Conservation (phyloP, 2,329 filamentous ascomycete species). For the Sporothrix brasiliensis region DNA sequence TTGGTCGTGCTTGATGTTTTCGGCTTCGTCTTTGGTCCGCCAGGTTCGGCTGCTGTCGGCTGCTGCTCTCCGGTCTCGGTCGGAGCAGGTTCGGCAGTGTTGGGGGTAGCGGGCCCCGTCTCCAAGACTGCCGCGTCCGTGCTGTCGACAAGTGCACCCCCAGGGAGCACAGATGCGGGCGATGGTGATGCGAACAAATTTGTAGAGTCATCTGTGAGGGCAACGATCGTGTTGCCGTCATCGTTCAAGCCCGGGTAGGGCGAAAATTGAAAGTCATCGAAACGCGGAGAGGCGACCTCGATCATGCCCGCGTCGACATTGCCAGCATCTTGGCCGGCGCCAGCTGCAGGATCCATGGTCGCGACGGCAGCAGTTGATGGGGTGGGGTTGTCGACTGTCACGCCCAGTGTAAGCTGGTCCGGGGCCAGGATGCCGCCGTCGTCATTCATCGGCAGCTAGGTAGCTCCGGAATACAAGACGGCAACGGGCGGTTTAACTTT, state of each 20-base stretch:
- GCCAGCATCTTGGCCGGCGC: slow-evolving; percentile 16
- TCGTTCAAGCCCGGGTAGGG: slow-evolving; percentile 50
- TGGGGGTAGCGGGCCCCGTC: slow-evolving; percentile 35
- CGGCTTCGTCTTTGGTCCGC: slow-evolving; percentile 3
- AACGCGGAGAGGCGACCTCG: slow-evolving; percentile 49
- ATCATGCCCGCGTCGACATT: slow-evolving; percentile 45
- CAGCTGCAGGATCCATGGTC: not conserved
- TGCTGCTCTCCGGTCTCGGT: slow-evolving; percentile 40
- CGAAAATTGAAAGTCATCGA: slow-evolving; percentile 58
- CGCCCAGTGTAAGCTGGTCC: slow-evolving; percentile 29
- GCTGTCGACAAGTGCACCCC: not conserved
- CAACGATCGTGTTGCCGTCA: slow-evolving; percentile 47
- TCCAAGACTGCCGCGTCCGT: not conserved
- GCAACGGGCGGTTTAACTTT: slow-evolving; percentile 41
- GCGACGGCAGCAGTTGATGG: not conserved
- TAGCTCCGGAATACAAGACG: slow-evolving; percentile 41
- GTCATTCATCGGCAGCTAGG: slow-evolving; percentile 40
- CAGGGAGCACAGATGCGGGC: slow-evolving; percentile 18
- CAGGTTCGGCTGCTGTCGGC: not conserved
- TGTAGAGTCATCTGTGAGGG: slow-evolving; percentile 44
- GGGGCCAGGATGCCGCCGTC: slow-evolving; percentile 36
- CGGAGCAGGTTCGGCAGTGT: slow-evolving; percentile 19
- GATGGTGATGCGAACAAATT: slow-evolving; percentile 42
- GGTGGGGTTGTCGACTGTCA: not conserved
- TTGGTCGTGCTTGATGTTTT: not conserved